A percentile compares a stretch with the other conserved stretches of the same genome.
phyloP scores from a whole-genome alignment of 2,329 filamentous ascomycete species.

The Xylaria sp. region DNA sequence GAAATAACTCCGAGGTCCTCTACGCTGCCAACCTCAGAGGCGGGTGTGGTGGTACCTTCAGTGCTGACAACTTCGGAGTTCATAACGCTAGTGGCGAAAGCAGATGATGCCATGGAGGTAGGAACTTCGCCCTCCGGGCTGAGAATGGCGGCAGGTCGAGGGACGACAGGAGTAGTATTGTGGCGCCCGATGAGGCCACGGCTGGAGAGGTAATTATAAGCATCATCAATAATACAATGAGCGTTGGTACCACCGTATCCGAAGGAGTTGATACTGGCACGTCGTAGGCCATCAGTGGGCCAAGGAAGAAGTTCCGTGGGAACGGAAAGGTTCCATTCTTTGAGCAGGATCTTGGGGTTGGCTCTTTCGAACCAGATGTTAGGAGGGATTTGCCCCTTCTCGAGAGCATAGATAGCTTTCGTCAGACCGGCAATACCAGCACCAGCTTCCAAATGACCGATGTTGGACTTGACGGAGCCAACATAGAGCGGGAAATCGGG shows the following conservation, averaged over 20 bases:
- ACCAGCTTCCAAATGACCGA: constrained; percentile 38
- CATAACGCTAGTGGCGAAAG: constrained; percentile 32
- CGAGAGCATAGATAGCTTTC: constrained; percentile 36
- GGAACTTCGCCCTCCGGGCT: constrained; percentile 25
- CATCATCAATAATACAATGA: constrained; percentile 44
- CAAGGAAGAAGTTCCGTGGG: constrained; percentile 37
- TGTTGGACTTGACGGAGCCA: constrained; percentile 40
- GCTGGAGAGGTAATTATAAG: constrained; percentile 36
- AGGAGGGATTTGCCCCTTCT: constrained; percentile 38
- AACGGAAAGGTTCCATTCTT: constrained; percentile 39
- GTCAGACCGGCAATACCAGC: constrained; percentile 40
- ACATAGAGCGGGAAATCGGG: constrained; percentile 32
- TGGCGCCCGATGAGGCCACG: constrained; percentile 35
- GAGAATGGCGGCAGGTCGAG: constrained; percentile 18
- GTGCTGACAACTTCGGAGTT: constrained; percentile 31
- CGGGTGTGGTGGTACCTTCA: constrained; percentile 31
- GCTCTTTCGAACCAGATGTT: constrained; percentile 39
- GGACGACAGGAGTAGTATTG: constrained; percentile 30
- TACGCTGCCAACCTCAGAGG: constrained; percentile 33
- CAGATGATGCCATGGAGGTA: constrained; percentile 23
- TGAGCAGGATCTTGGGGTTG: constrained; percentile 39
- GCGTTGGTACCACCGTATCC: constrained; percentile 47
- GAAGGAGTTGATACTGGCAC: constrained; percentile 45
- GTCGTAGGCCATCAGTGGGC: constrained; percentile 37
- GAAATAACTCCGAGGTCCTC: constrained; percentile 33